Evolutionary conservation across 1,284 basidiomycete genomes (phyloP), one percentile per base, ranked within the genome.

Genomic region (Ceratobasidium theobromae): DNA sequence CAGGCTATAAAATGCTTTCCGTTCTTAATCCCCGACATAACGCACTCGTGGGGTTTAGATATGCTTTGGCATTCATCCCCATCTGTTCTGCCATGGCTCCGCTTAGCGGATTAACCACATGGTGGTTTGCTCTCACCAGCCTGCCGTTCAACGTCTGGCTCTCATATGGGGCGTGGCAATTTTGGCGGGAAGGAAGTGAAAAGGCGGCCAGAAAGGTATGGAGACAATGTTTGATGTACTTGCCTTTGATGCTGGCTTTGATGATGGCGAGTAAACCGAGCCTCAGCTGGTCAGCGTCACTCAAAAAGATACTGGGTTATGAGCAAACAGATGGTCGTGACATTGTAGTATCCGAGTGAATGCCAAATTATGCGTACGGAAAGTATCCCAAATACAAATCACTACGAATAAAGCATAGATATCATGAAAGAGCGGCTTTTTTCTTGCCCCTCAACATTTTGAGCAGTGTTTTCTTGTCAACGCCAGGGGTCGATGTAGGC

Each of bases 1-100:
- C 91, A 4, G 96, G 95, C 16, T 99, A 97, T 75, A 84, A 84
- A 43, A 99, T 99, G 97, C 86, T 98, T 38, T 86, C 88, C 25
- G 90, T 95, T 65, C 79, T 92, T 49, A 82, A 87, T 46, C 93
- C 96, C 0, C 74, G 78, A 11, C 86, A 92, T 72, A 99, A 98
- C 74, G 85, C 93, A 0, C 80, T 91, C 51, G 95, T 98, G 45
- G 84, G 89, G 21, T 79, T 98, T 21, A 85, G 97, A 9, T 93
- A 99, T 76, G 82, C 93, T 0, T 69, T 89, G 16, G 81, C 93
- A 16, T 82, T 97, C 51, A 74, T 93, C n/a, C 88, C 90, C 8
- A 82, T 95, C 66, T 93, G 88, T 71, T 88, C 88, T 14, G 73
- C 93, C 51, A 82, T 96, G 38, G 82, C 93, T 55, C 97, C 97